Evolutionary conservation across 805 yeast species (phyloP).

Genomic region (Candida ponderosae): DNA sequence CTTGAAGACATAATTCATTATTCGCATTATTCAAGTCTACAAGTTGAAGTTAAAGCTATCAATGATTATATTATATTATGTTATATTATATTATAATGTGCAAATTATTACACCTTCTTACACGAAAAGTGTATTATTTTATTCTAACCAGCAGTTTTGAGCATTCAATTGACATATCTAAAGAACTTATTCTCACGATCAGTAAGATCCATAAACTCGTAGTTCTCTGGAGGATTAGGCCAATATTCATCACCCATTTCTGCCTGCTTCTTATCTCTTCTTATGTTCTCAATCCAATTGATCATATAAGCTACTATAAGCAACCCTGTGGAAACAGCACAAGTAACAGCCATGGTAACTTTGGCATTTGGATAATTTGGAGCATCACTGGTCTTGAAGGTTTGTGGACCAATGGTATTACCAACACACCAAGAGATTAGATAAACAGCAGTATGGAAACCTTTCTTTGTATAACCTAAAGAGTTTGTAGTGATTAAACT

Average conservation of each 20-base stretch:
- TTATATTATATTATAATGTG: no score
- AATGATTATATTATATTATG: no score
- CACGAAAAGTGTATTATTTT: no score
- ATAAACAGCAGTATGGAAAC: constrained; percentile 34
- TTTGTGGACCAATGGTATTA: constrained; percentile 48
- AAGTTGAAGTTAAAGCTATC: no score
- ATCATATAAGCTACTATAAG: constrained; percentile 17
- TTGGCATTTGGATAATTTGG: constrained; percentile 36
- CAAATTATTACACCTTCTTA: no score
- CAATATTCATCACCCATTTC: constrained; percentile 10
- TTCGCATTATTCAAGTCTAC: no score
- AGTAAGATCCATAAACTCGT: constrained; percentile 34
- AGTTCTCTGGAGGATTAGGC: constrained; percentile 14
- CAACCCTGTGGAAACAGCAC: constrained; percentile 25
- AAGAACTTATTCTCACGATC: constrained; percentile 35
- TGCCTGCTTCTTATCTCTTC: constrained; percentile 22
- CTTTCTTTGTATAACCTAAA: constrained; percentile 39
- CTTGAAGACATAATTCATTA: no score
- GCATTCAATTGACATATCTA: constrained; percentile 20
- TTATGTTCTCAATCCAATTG: constrained; percentile 27
- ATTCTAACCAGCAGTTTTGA: no score
- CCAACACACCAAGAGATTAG: constrained; percentile 47
- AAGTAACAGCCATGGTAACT: constrained; percentile 31
- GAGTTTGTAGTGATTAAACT: constrained; percentile 3
- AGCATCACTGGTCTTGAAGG: constrained; percentile 35